Conservation (phyloP, 352 stramenopile genomes). For the Plasmopara muralis region DNA sequence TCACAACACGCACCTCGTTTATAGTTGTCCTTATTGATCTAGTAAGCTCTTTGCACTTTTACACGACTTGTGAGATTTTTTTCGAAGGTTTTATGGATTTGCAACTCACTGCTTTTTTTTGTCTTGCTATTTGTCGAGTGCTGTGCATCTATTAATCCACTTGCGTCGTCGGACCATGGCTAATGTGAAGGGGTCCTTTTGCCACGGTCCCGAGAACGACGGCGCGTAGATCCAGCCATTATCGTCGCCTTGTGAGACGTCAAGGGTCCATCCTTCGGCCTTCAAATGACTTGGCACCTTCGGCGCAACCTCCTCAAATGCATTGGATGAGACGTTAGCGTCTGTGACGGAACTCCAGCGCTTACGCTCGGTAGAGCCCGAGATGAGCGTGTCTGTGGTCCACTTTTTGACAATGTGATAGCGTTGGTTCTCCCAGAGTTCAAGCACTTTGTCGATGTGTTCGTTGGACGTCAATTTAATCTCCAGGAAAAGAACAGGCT, state of each 20-base stretch:
- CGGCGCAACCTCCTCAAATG: conserved; percentile 62
- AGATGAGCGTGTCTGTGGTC: conserved; percentile 50
- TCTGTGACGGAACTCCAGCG: conserved; percentile 64
- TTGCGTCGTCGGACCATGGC: conserved; percentile 73
- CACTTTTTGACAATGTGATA: conserved; percentile 76
- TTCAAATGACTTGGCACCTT: conserved; percentile 46
- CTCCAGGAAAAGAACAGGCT: conserved; percentile 52
- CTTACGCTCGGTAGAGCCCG: conserved; percentile 52
- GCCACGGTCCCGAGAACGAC: conserved; percentile 71
- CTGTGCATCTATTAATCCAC: conserved; percentile 73
- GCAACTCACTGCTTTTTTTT: conserved; percentile 4
- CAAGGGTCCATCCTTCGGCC: conserved; percentile 67
- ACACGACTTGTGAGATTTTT: too few relatives aligned
- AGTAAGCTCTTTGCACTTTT: too few relatives aligned
- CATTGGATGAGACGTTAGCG: conserved; percentile 48
- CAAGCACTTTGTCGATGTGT: conserved; percentile 53
- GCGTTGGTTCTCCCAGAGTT: conserved; percentile 82
- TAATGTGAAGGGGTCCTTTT: conserved; percentile 66
- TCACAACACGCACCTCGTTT: conserved; percentile 22
- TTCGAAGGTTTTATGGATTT: conserved; percentile 10
- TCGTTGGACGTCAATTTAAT: conserved; percentile 45
- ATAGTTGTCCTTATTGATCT: not conserved
- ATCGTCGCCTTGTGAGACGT: conserved; percentile 71
- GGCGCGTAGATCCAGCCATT: conserved; percentile 82
- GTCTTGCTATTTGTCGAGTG: conserved; percentile 21